Evolutionary conservation across 148 eudicot species (phyloP).

Genomic region (Vaccinium macrocarpon): DNA sequence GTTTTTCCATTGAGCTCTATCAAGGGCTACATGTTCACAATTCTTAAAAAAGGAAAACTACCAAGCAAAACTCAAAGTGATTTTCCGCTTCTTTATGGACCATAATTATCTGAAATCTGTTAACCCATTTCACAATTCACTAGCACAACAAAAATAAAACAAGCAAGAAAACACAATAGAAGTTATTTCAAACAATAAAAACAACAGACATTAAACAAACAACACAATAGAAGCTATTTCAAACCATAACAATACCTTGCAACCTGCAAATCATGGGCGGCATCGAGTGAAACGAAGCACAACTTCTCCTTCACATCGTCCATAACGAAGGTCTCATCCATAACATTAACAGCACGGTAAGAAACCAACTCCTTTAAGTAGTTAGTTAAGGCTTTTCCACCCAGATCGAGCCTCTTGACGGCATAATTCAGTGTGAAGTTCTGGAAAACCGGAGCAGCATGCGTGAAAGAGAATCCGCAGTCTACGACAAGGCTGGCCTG

Average conservation of each 20-base stretch:
- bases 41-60: not conserved
- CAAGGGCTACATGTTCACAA: no score
- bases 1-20: no score
- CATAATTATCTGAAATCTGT: not conserved
- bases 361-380: slow-evolving; percentile 84
- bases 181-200: not conserved
- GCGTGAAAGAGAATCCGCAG: slow-evolving; percentile 77
- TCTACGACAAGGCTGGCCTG: slow-evolving; percentile 78
- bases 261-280: slow-evolving; percentile 62
- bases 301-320: slow-evolving; percentile 90
- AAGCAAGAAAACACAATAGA: not conserved
- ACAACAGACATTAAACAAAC: not conserved
- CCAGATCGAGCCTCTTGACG: slow-evolving; percentile 81
- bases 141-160: not conserved
- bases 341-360: slow-evolving; percentile 79
- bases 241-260: slow-evolving; percentile 47
- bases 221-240: not conserved
- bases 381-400: slow-evolving; percentile 87
- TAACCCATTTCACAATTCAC: not conserved
- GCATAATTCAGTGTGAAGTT: slow-evolving; percentile 74
- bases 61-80: not conserved
- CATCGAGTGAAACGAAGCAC: slow-evolving; percentile 84
- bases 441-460: slow-evolving; percentile 78
- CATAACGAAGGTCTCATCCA: slow-evolving; percentile 86
- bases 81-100: not conserved